Conservation (phyloP, 768 basidiomycete species). For the Cystobasidium onofrii region DNA sequence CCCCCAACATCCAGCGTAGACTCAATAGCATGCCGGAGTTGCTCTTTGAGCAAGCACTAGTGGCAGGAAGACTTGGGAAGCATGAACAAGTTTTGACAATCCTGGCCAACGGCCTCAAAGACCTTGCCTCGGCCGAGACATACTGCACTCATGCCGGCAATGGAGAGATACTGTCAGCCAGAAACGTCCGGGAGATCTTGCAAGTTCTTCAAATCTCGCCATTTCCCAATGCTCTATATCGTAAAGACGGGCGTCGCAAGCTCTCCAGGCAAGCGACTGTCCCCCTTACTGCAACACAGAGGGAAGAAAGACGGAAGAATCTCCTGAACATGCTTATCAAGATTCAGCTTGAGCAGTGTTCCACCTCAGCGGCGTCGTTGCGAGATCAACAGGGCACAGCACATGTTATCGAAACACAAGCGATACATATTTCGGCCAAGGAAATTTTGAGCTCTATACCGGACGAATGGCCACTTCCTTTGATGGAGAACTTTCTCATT, state of each 20-base stretch:
- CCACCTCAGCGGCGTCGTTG: background rate
- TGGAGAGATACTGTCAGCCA: constrained; percentile 57
- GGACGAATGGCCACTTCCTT: constrained; percentile 62
- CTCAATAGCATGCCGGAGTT: constrained; percentile 54
- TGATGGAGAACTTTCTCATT: constrained; percentile 66
- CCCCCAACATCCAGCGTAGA: constrained; percentile 49
- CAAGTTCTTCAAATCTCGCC: background rate
- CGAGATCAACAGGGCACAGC: constrained; percentile 9
- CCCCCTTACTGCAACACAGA: background rate
- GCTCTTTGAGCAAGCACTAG: constrained; percentile 64
- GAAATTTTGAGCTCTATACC: constrained; percentile 54
- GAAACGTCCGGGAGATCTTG: constrained; percentile 39
- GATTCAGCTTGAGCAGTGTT: constrained; percentile 11
- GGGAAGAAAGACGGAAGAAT: background rate
- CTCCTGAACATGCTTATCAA: constrained; percentile 29
- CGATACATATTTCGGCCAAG: background rate
- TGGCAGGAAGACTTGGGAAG: constrained; percentile 64
- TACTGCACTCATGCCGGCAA: constrained; percentile 72
- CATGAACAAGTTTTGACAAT: constrained; percentile 60
- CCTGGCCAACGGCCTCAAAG: constrained; percentile 63
- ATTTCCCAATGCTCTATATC: constrained; percentile 8
- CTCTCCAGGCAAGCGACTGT: background rate
- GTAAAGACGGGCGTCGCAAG: constrained; percentile 13
- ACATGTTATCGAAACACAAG: constrained; percentile 22
- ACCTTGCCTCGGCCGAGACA: constrained; percentile 68